Percentiles rank a stretch among this genome's conserved stretches.
phyloP scores from a whole-genome alignment of 805 yeast genomes.

The Sugiyamaella qingdaonensis region DNA sequence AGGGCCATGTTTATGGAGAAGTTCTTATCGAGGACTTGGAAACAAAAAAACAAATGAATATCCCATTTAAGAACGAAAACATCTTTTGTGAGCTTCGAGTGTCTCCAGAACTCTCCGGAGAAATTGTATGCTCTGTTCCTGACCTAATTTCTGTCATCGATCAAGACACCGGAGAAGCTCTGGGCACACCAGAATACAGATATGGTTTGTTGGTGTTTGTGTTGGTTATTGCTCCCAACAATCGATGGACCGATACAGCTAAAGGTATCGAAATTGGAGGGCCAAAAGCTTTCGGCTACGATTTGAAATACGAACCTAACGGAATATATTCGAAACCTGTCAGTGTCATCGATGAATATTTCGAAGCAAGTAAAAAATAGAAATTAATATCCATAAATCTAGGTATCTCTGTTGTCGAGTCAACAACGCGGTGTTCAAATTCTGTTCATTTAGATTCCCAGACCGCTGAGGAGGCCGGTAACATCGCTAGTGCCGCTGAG shows the following conservation, averaged over 20 bases:
- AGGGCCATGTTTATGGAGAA: constrained; percentile 41
- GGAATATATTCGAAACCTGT: constrained; percentile 35
- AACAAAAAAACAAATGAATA: constrained; percentile 16
- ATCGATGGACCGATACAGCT: constrained; percentile 36
- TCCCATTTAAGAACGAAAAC: constrained; percentile 49
- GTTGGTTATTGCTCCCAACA: constrained; percentile 38
- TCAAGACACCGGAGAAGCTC: constrained; percentile 43
- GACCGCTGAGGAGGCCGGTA: constrained; percentile 6
- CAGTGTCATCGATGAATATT: constrained; percentile 40
- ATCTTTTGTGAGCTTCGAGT: constrained; percentile 32
- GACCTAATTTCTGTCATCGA: constrained; percentile 43
- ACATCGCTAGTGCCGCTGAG: constrained; percentile 1
- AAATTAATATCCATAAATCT: background rate
- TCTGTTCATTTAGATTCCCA: background rate
- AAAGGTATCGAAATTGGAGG: constrained; percentile 42
- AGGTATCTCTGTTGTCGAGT: background rate
- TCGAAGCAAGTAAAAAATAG: background rate
- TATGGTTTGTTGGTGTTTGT: constrained; percentile 45
- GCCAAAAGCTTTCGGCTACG: constrained; percentile 38
- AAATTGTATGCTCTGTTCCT: constrained; percentile 42
- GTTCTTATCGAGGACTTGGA: constrained; percentile 33
- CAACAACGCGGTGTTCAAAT: no score
- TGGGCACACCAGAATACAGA: constrained; percentile 47
- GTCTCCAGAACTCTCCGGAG: constrained; percentile 13
- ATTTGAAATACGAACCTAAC: constrained; percentile 36